Evolutionary conservation across 2,329 filamentous ascomycete species (phyloP).

Genomic region (Fusarium sp.): DNA sequence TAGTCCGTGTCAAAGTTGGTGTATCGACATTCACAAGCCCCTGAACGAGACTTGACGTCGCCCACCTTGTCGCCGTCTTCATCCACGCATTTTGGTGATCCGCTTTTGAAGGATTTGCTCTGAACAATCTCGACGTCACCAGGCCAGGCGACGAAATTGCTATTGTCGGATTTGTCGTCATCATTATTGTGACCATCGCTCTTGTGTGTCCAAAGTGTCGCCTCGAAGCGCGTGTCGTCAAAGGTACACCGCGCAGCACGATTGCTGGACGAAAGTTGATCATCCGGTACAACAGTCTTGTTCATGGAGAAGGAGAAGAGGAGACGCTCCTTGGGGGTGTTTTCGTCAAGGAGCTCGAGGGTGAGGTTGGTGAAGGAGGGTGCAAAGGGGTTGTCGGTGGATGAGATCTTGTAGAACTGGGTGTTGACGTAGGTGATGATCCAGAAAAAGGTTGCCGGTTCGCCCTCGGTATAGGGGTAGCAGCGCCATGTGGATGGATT

Average conservation of each 20-base stretch:
- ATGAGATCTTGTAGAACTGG: constrained; percentile 64
- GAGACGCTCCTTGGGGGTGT: constrained; percentile 65
- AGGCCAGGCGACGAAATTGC: constrained; percentile 63
- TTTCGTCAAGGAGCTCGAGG: constrained; percentile 61
- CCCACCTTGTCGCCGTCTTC: constrained; percentile 51
- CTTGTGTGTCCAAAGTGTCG: constrained; percentile 69
- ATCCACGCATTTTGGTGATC: constrained; percentile 66
- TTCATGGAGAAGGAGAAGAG: constrained; percentile 66
- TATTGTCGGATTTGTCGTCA: constrained; percentile 11
- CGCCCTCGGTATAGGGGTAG: constrained; percentile 62
- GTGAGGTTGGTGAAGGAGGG: constrained; percentile 66
- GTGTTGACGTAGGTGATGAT: constrained; percentile 60
- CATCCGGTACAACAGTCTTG: constrained; percentile 64
- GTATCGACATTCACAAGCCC: constrained; percentile 55
- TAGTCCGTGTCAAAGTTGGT: constrained; percentile 46
- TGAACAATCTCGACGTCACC: constrained; percentile 69
- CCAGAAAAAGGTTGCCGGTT: constrained; percentile 70
- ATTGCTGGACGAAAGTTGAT: constrained; percentile 55
- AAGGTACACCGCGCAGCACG: constrained; percentile 68
- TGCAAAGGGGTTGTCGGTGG: constrained; percentile 65
- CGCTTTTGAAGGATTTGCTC: constrained; percentile 53
- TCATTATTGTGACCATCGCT: constrained; percentile 38
- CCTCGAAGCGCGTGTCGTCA: constrained; percentile 66
- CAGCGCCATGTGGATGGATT: constrained; percentile 71
- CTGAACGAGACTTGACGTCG: constrained; percentile 50